Conservation (phyloP, 108 stramenopile species). For the Cyclotella baltica region DNA sequence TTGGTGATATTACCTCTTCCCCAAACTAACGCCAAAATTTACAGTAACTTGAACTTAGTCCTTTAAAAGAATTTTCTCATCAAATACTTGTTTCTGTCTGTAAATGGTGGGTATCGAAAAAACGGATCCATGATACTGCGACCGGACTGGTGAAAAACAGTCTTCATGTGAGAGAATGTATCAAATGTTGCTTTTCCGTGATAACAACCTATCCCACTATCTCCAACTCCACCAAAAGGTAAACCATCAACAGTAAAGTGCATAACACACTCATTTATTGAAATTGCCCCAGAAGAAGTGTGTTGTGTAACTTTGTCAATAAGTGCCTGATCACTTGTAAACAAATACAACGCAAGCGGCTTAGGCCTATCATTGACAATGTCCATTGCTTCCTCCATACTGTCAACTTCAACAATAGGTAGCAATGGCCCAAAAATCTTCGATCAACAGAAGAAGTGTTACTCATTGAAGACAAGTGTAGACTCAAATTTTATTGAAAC, state of each 20-base stretch:
- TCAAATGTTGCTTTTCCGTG: constrained; percentile 79
- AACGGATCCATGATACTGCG: not conserved
- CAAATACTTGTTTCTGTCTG: not conserved
- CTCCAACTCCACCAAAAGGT: constrained; percentile 87
- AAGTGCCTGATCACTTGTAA: constrained; percentile 50
- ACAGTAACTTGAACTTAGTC: not conserved
- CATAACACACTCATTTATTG: constrained; percentile 73
- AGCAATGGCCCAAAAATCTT: constrained; percentile 91
- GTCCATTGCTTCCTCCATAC: constrained; percentile 65
- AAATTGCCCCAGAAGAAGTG: constrained; percentile 64
- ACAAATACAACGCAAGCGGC: constrained; percentile 87
- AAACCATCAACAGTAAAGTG: constrained; percentile 52
- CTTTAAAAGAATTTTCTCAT: constrained; percentile 12
- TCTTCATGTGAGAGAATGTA: constrained; percentile 70
- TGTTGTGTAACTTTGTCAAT: constrained; percentile 28
- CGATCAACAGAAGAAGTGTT: no score
- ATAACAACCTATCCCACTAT: constrained; percentile 73
- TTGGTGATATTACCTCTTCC: no score
- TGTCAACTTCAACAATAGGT: constrained; percentile 68
- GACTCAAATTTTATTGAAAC: no score
- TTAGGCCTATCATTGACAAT: constrained; percentile 44
- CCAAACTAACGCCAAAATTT: no score
- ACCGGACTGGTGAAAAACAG: constrained; percentile 2
- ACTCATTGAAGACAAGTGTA: no score
- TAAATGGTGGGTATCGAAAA: constrained; percentile 14